Conservation (phyloP, 2,329 filamentous ascomycete genomes). For the Tolypocladium guangdongense region DNA sequence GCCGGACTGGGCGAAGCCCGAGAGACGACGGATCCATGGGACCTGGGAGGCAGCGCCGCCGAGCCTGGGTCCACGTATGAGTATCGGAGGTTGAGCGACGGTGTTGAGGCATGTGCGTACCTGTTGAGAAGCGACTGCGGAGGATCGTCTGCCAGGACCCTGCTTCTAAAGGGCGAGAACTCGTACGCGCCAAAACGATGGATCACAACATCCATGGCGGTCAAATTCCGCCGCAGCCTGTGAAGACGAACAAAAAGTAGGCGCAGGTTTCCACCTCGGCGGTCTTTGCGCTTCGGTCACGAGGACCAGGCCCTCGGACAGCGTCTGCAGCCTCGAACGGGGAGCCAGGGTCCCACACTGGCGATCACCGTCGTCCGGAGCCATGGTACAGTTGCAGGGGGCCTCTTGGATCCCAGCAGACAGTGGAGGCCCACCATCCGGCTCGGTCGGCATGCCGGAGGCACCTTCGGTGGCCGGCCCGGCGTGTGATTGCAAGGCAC, state of each 20-base stretch:
- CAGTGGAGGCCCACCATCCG: background rate
- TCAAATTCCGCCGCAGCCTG: background rate
- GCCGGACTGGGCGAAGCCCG: constrained; percentile 28
- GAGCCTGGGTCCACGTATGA: background rate
- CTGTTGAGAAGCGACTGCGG: background rate
- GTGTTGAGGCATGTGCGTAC: background rate
- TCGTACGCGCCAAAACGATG: constrained; percentile 18
- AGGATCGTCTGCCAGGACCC: background rate
- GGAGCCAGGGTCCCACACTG: background rate
- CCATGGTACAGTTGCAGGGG: too few species aligned
- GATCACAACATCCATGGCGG: constrained; percentile 19
- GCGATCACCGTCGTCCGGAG: too few species aligned
- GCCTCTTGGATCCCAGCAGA: too few species aligned
- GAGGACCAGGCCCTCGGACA: background rate
- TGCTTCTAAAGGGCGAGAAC: constrained; percentile 15
- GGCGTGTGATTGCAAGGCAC: background rate
- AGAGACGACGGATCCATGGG: constrained; percentile 28
- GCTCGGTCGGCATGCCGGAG: background rate
- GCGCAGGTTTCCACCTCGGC: background rate
- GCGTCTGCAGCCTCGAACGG: background rate
- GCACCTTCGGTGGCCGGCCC: background rate
- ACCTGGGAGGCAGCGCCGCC: constrained; percentile 6
- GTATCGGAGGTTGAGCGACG: background rate
- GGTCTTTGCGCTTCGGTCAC: background rate
- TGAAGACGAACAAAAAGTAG: background rate